phyloP scores from a whole-genome alignment of 1,284 basidiomycete genomes.

The Cryptococcus sp. region DNA sequence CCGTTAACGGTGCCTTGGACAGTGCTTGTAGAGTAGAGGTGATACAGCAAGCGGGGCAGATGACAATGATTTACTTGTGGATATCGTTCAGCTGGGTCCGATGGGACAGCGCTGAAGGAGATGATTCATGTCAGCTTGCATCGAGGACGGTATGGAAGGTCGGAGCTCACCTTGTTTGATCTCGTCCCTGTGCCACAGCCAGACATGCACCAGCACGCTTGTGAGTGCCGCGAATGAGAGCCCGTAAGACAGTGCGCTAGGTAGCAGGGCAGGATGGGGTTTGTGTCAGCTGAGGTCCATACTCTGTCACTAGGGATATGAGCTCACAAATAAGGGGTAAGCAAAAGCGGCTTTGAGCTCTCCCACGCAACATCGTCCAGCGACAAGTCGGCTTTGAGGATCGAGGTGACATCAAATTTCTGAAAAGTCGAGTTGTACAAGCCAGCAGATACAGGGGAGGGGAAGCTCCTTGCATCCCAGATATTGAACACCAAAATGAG shows the following conservation, averaged over 20 bases:
- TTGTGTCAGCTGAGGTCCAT: constrained; percentile 4
- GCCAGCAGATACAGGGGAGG: constrained; percentile 41
- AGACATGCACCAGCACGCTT: constrained; percentile 53
- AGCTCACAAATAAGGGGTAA: constrained; percentile 54
- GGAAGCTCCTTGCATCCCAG: constrained; percentile 51
- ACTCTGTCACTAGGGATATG: no score
- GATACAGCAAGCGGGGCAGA: background rate
- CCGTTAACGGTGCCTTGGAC: background rate
- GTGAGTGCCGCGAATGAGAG: constrained; percentile 54
- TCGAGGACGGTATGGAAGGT: background rate
- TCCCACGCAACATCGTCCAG: constrained; percentile 51
- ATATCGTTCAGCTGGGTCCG: constrained; percentile 41
- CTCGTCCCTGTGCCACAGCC: constrained; percentile 54
- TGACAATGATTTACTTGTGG: constrained; percentile 41
- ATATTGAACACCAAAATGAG: constrained; percentile 52
- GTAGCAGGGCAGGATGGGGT: background rate
- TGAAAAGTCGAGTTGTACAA: constrained; percentile 43
- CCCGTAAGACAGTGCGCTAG: constrained; percentile 47
- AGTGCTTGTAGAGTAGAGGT: background rate
- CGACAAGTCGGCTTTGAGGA: constrained; percentile 49
- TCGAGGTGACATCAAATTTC: constrained; percentile 49
- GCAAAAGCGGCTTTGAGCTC: constrained; percentile 47
- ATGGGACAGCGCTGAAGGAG: constrained; percentile 42
- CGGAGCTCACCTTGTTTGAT: constrained; percentile 44
- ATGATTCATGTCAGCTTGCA: constrained; percentile 1